These are phyloP conservation scores for Rhodotorula sp. DNA, from an alignment of 1,284 basidiomycete species.

Conservation along the genomic window DNA sequence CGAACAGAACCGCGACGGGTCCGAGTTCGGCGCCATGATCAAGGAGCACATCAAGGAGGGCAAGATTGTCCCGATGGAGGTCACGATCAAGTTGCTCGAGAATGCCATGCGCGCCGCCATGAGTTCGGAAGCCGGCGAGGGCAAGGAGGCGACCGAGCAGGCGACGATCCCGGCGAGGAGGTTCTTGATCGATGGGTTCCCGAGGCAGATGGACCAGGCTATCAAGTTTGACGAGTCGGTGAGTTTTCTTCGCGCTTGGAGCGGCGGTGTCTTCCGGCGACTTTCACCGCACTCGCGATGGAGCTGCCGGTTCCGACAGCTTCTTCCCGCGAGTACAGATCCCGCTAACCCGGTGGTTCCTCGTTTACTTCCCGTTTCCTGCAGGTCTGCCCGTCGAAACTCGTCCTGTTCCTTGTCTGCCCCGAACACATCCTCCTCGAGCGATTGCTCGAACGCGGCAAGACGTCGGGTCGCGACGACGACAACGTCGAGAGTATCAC, in stretches of 20 bases:
- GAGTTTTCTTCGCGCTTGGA: constrained; percentile 45
- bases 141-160: constrained; percentile 54
- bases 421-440: constrained; percentile 84
- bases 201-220: constrained; percentile 98
- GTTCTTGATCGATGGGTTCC: constrained; percentile 97
- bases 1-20: constrained; percentile 85
- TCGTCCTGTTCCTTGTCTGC: constrained; percentile 87
- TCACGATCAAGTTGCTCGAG: constrained; percentile 92
- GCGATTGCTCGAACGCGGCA: constrained; percentile 81
- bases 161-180: constrained; percentile 59
- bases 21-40: constrained; percentile 83
- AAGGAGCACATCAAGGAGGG: constrained; percentile 88
- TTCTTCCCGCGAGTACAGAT: too few relatives aligned
- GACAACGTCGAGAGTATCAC: constrained; percentile 94
- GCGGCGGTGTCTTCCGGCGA: too few relatives aligned
- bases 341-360: too few relatives aligned
- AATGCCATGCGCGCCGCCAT: constrained; percentile 78
- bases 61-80: constrained; percentile 92
- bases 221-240: constrained; percentile 86
- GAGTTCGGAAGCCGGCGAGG: constrained; percentile 58
- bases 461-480: constrained; percentile 93
- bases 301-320: too few relatives aligned
- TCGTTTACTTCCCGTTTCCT: background rate
- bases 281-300: too few relatives aligned
- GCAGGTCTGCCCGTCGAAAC: constrained; percentile 68